A percentile compares a stretch with the other conserved stretches of the same genome.
These are phyloP conservation scores for Daldinia eschscholtzii DNA, from an alignment of 2,329 filamentous ascomycete genomes.

Conservation along the genomic window DNA sequence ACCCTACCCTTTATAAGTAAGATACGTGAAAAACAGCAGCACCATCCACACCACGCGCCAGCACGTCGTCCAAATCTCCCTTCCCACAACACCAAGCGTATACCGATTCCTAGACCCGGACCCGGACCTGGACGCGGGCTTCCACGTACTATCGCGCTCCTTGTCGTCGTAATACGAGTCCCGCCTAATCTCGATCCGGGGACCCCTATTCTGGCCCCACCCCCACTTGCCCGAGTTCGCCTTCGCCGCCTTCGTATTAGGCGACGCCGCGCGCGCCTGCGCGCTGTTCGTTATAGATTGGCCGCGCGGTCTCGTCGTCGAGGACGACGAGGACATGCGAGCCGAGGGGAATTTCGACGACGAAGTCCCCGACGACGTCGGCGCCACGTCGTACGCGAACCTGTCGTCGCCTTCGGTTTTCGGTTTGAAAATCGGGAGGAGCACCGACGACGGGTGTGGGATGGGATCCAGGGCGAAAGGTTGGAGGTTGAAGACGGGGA, in stretches of 20 bases:
- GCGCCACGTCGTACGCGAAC: constrained; percentile 44
- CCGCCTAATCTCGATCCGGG: constrained; percentile 64
- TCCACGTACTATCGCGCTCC: constrained; percentile 42
- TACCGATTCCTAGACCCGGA: constrained; percentile 47
- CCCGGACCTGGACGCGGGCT: constrained; percentile 41
- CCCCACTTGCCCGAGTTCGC: constrained; percentile 56
- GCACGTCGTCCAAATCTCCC: constrained; percentile 72
- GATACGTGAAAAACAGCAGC: constrained; percentile 73
- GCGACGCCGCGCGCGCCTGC: constrained; percentile 46
- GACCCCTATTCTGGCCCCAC: constrained; percentile 60
- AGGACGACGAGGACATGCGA: constrained; percentile 48
- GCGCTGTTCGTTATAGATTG: constrained; percentile 44
- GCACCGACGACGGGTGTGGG: constrained; percentile 43
- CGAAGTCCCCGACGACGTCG: constrained; percentile 53
- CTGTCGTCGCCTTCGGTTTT: constrained; percentile 64
- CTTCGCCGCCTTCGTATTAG: constrained; percentile 29
- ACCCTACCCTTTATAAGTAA: constrained; percentile 72
- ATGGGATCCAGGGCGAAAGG: constrained; percentile 66
- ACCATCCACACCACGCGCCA: constrained; percentile 75
- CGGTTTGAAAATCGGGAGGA: constrained; percentile 66
- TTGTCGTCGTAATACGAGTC: constrained; percentile 62
- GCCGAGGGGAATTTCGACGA: constrained; percentile 53
- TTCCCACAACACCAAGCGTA: constrained; percentile 62
- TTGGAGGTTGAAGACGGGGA: constrained; percentile 66
- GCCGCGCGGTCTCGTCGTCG: constrained; percentile 47